Evolutionary conservation across 2,329 filamentous ascomycete species (phyloP).

Genomic region (Xylaria sp.): DNA sequence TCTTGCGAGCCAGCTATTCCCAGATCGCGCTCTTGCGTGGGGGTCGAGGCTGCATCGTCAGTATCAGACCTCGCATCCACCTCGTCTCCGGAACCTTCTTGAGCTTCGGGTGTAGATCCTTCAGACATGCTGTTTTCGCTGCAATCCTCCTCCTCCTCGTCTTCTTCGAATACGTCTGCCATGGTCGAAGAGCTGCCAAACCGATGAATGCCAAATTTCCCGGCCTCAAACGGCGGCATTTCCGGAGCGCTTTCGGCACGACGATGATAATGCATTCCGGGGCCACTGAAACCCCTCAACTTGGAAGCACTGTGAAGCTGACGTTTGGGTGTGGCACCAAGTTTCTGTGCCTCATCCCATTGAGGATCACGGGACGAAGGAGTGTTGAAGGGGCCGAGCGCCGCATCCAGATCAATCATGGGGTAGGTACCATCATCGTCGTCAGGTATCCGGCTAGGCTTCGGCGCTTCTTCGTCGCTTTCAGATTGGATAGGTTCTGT

Average conservation of each 20-base stretch:
- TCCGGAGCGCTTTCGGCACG: conserved; percentile 81
- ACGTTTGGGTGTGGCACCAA: conserved; percentile 60
- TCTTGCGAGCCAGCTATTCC: conserved; percentile 19
- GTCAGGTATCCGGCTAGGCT: conserved; percentile 43
- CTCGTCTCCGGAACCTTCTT: conserved; percentile 28
- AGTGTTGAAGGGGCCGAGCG: conserved; percentile 89
- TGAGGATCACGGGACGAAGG: conserved; percentile 65
- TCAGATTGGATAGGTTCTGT: conserved; percentile 42
- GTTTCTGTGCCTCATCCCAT: conserved; percentile 68
- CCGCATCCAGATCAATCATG: conserved; percentile 93
- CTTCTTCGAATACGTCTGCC: conserved; percentile 86
- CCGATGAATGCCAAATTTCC: conserved; percentile 59
- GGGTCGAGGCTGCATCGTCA: conserved; percentile 34
- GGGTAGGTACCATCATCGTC: conserved; percentile 71
- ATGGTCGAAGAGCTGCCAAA: conserved; percentile 72
- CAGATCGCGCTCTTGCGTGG: conserved; percentile 36
- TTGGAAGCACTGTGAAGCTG: conserved; percentile 77
- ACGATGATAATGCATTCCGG: conserved; percentile 75
- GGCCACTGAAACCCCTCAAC: conserved; percentile 68
- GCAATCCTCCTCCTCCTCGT: conserved; percentile 64
- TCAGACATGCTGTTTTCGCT: conserved; percentile 32
- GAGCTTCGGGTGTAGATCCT: conserved; percentile 31
- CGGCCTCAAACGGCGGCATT: conserved; percentile 72
- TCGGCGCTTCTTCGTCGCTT: conserved; percentile 43
- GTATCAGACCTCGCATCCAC: conserved; percentile 24